Evolutionary conservation across 306 rosid species (phyloP).

Genomic region (Prunus dulcis): DNA sequence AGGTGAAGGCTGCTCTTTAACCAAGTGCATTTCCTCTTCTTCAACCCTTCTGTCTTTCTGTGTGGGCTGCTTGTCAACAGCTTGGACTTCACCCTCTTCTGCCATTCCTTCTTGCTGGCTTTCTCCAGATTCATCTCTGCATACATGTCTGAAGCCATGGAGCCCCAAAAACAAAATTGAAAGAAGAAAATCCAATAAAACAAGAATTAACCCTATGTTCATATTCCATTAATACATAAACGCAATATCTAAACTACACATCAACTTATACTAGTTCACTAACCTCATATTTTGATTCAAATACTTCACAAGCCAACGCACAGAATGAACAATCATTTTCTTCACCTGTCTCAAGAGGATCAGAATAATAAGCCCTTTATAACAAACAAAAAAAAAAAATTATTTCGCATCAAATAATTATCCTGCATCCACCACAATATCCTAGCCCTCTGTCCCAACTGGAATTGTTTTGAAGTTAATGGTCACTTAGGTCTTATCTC

Average conservation of each 20-base stretch:
- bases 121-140: background rate
- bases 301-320: slow-evolving; percentile 14
- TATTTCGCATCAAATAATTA: background rate
- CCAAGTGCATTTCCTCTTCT: background rate
- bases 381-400: background rate
- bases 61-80: background rate
- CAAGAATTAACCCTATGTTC: background rate
- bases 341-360: slow-evolving; percentile 53
- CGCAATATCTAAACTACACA: background rate
- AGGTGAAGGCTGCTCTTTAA: background rate
- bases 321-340: slow-evolving; percentile 63
- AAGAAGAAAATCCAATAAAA: background rate
- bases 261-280: slow-evolving; percentile 8
- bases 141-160: background rate
- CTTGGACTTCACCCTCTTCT: background rate
- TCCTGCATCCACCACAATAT: background rate
- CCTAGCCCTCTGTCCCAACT: background rate
- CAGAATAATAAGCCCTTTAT: background rate
- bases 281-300: slow-evolving; percentile 44
- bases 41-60: background rate
- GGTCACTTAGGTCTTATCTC: background rate
- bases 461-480: background rate
- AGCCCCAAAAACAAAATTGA: background rate
- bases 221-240: background rate
- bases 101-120: background rate